phyloP scores from a whole-genome alignment of 2,329 filamentous ascomycete genomes.

The Colletotrichum chlorophyti region DNA sequence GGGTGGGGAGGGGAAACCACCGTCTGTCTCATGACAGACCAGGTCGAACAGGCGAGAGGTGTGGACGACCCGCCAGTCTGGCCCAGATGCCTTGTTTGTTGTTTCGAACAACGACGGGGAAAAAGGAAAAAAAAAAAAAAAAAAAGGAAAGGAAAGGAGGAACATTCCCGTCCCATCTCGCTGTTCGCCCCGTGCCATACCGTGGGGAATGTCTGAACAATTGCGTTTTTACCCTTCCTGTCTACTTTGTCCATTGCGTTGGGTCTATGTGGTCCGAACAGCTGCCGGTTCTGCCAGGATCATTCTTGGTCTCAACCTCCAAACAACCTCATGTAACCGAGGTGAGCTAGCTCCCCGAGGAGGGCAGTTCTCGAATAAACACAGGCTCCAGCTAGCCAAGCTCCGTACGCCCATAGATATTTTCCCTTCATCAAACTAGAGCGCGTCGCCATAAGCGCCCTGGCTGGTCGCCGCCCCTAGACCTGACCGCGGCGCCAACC shows the following conservation, averaged over 20 bases:
- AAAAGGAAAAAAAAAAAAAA: too few relatives aligned
- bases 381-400: too few relatives aligned
- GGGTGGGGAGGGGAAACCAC: too few relatives aligned
- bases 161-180: conserved; percentile 10
- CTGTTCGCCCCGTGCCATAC: not conserved
- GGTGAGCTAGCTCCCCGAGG: too few relatives aligned
- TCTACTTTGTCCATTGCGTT: too few relatives aligned
- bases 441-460: conserved; percentile 1
- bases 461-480: too few relatives aligned
- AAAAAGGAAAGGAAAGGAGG: too few relatives aligned
- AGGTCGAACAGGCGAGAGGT: not conserved
- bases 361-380: too few relatives aligned
- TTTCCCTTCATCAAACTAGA: not conserved
- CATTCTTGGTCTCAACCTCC: not conserved
- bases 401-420: too few relatives aligned
- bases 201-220: not conserved
- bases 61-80: not conserved
- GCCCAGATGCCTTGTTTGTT: conserved; percentile 1
- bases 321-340: not conserved
- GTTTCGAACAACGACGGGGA: too few relatives aligned
- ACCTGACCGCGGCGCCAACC: not conserved
- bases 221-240: conserved; percentile 3
- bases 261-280: conserved; percentile 19
- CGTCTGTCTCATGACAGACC: conserved; percentile 11
- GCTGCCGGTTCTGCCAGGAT: not conserved